These are phyloP conservation scores for Thozetella sp. DNA, from an alignment of 495 filamentous ascomycete species.

Conservation along the genomic window DNA sequence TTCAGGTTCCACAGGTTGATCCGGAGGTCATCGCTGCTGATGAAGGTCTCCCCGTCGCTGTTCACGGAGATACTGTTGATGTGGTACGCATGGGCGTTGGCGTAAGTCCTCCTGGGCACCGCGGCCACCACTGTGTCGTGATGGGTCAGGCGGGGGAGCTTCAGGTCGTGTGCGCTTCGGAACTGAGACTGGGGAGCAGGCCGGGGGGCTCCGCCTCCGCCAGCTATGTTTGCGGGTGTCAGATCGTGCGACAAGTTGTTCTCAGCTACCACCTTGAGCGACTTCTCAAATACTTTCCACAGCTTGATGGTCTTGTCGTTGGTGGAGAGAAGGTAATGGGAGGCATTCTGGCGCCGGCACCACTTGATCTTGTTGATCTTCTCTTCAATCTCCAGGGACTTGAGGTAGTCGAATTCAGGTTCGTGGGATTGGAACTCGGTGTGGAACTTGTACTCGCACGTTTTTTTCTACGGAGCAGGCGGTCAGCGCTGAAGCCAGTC, in stretches of 20 bases:
- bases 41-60: slow-evolving; percentile 98
- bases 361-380: slow-evolving; percentile 99
- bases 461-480: slow-evolving; percentile 78
- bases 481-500: slow-evolving; percentile 5
- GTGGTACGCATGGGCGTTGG: slow-evolving; percentile 98
- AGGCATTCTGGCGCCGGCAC: slow-evolving; percentile 97
- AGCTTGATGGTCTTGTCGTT: slow-evolving; percentile 99
- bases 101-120: slow-evolving; percentile 92
- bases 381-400: slow-evolving; percentile 98
- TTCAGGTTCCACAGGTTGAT: slow-evolving; percentile 99
- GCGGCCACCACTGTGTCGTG: slow-evolving; percentile 98
- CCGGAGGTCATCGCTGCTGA: slow-evolving; percentile 95
- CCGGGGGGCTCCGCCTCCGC: slow-evolving; percentile 73
- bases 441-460: slow-evolving; percentile 99
- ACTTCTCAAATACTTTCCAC: slow-evolving; percentile 99
- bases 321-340: slow-evolving; percentile 96
- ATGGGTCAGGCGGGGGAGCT: slow-evolving; percentile 93
- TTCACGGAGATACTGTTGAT: slow-evolving; percentile 99
- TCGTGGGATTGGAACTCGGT: slow-evolving; percentile 99
- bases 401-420: slow-evolving; percentile 98
- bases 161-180: slow-evolving; percentile 78
- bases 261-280: slow-evolving; percentile 96
- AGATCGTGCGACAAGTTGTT: slow-evolving; percentile 97
- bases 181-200: slow-evolving; percentile 72
- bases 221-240: slow-evolving; percentile 75